Evolutionary conservation across 2,329 filamentous ascomycete species (phyloP).

Genomic region (Calonectria naviculata): DNA sequence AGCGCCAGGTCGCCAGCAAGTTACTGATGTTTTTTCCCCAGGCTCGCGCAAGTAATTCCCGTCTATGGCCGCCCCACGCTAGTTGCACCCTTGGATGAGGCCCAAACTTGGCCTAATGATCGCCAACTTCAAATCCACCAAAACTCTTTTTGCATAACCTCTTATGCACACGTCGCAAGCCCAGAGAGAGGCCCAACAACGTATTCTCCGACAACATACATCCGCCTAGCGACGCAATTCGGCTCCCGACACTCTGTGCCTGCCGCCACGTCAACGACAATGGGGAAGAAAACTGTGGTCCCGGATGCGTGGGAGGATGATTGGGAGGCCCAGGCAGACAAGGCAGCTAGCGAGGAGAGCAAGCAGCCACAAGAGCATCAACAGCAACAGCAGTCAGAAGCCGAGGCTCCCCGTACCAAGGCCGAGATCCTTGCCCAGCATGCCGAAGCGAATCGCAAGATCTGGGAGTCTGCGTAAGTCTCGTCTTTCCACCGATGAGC

Average conservation of each 20-base stretch:
- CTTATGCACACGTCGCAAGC: background rate
- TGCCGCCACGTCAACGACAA: slow-evolving; percentile 43
- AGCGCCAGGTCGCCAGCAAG: background rate
- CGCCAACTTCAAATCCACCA: slow-evolving; percentile 22
- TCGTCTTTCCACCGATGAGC: background rate
- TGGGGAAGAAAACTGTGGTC: slow-evolving; percentile 58
- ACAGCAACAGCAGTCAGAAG: slow-evolving; percentile 37
- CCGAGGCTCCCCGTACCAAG: slow-evolving; percentile 67
- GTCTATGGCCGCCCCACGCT: slow-evolving; percentile 10
- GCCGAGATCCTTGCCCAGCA: slow-evolving; percentile 84
- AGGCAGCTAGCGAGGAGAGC: slow-evolving; percentile 47
- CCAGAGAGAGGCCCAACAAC: background rate
- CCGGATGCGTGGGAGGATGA: slow-evolving; percentile 92
- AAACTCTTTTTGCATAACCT: slow-evolving; percentile 5
- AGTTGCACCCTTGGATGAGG: background rate
- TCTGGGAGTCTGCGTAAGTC: slow-evolving; percentile 89
- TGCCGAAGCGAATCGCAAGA: slow-evolving; percentile 82
- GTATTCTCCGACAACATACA: slow-evolving; percentile 1
- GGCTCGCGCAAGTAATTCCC: slow-evolving; percentile 7
- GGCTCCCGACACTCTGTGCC: background rate
- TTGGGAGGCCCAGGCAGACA: slow-evolving; percentile 85
- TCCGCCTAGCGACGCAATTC: background rate
- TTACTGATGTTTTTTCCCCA: slow-evolving; percentile 12
- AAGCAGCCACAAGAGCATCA: slow-evolving; percentile 36
- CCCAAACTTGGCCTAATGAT: slow-evolving; percentile 27